phyloP scores from a whole-genome alignment of 495 filamentous ascomycete genomes.

The Daldinia childiae region DNA sequence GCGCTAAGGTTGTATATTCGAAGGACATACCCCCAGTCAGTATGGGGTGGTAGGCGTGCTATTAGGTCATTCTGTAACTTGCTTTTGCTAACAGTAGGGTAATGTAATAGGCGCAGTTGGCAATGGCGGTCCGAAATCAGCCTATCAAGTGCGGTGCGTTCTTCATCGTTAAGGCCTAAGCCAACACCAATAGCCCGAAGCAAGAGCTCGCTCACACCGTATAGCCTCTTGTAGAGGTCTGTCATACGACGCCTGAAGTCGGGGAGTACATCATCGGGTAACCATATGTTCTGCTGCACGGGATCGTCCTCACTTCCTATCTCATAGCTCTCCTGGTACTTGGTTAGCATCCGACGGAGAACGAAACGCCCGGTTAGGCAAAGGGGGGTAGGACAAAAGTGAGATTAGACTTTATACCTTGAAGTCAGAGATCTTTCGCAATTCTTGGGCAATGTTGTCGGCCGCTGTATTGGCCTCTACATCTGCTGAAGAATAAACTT shows the following conservation, averaged over 20 bases:
- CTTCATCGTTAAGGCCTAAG: slow-evolving; percentile 55
- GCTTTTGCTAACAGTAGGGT: slow-evolving; percentile 63
- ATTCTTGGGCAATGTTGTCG: slow-evolving; percentile 45
- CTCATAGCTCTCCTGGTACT: slow-evolving; percentile 68
- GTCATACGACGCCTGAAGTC: slow-evolving; percentile 66
- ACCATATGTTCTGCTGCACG: slow-evolving; percentile 71
- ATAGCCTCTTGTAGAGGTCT: slow-evolving; percentile 62
- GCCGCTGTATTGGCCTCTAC: slow-evolving; percentile 17
- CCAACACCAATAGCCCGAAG: slow-evolving; percentile 60
- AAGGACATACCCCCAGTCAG: slow-evolving; percentile 52
- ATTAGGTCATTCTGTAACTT: slow-evolving; percentile 53
- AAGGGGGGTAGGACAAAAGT: neutral
- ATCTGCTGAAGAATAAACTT: slow-evolving; percentile 37
- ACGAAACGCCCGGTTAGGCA: neutral
- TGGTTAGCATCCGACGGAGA: neutral
- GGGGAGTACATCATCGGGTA: slow-evolving; percentile 65
- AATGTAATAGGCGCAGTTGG: slow-evolving; percentile 71
- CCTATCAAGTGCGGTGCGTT: slow-evolving; percentile 51
- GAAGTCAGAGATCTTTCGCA: slow-evolving; percentile 51
- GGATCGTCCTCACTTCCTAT: slow-evolving; percentile 67
- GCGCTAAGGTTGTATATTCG: neutral
- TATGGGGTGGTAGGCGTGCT: slow-evolving; percentile 61
- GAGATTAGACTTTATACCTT: slow-evolving; percentile 23
- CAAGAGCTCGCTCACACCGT: slow-evolving; percentile 54
- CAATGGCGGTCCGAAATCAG: slow-evolving; percentile 58